Evolutionary conservation across 2,329 filamentous ascomycete species (phyloP).

Genomic region (Moelleriella libera): DNA sequence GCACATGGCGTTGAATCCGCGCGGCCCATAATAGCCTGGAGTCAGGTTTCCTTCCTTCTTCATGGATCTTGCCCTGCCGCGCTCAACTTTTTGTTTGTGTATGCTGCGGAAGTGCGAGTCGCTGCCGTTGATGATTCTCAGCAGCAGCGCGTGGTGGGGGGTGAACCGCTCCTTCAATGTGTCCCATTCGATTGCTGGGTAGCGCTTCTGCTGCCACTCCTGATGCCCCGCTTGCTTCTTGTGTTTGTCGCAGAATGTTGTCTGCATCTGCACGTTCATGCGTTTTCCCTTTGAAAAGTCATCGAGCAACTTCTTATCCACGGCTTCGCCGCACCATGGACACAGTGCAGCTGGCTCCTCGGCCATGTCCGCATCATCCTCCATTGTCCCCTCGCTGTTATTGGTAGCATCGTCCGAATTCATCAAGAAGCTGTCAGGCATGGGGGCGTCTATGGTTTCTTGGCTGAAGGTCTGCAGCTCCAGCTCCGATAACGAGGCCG

Average conservation of each 20-base stretch:
- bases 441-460: not conserved
- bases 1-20: constrained; percentile 58
- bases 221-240: constrained; percentile 37
- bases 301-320: constrained; percentile 40
- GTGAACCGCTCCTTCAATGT: constrained; percentile 43
- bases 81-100: constrained; percentile 38
- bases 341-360: constrained; percentile 27
- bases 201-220: constrained; percentile 36
- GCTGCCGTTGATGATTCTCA: constrained; percentile 43
- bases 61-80: constrained; percentile 45
- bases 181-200: constrained; percentile 60
- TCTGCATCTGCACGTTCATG: constrained; percentile 44
- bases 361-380: constrained; percentile 1
- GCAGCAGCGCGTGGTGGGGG: constrained; percentile 39
- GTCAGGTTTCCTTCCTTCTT: constrained; percentile 44
- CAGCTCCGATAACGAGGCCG: constrained; percentile 6
- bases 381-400: not conserved
- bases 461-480: not conserved
- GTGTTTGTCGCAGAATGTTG: constrained; percentile 50
- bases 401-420: constrained; percentile 1
- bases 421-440: not conserved
- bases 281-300: constrained; percentile 31
- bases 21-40: constrained; percentile 73
- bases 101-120: constrained; percentile 46
- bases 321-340: constrained; percentile 50